Base-by-base conservation (phyloP, 2,329 filamentous ascomycete genomes). In the Aspergillus melleus region DNA sequence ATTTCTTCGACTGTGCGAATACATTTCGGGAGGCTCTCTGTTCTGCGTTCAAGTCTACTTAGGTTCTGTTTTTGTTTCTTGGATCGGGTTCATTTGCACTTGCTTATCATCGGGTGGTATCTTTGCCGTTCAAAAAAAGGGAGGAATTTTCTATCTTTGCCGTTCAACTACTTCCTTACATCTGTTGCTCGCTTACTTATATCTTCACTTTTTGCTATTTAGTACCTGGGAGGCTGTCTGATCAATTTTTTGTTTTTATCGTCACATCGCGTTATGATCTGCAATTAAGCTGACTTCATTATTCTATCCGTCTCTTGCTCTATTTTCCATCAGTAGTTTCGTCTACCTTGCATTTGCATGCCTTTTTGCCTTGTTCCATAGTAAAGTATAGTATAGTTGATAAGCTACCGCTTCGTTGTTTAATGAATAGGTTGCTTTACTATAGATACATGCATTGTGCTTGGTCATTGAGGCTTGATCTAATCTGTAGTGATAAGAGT, bases 171-270 rank as follows among this genome's bases (percentile, higher is more conserved):
- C n/a, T 53, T 26, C 11, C 30, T 16, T 39, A 14, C 5, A 4
- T 14, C 14, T 39, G 44, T 30, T 26, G n/a, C 36, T 52, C 14
- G n/a, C 26, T 39, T 24, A 47, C 16, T 58, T 52, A 26, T 20
- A 8, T 9, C 51, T 46, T 49, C 51, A n/a, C 29, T 53, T 59
- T 49, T 65, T 44, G 55, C 54, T 44, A 58, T 49, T 66, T 67
- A 52, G 63, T 62, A 67, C 58, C 61, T 74, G 74, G 72, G 72
- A 73, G 74, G 74, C 71, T 76, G 74, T 76, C 70, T 77, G 74
- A 76, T 76, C 70, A 76, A 64, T 58, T 64, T 61, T 61, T 60
- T 16, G 10, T 36, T 19, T 58, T 42, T 29, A 50, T 55, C 39
- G 6, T 24, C 47, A 19, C 4, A 26, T 51, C 29, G 24, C 52